phyloP scores from a whole-genome alignment of 2,329 filamentous ascomycete species.

The Fusarium udum region DNA sequence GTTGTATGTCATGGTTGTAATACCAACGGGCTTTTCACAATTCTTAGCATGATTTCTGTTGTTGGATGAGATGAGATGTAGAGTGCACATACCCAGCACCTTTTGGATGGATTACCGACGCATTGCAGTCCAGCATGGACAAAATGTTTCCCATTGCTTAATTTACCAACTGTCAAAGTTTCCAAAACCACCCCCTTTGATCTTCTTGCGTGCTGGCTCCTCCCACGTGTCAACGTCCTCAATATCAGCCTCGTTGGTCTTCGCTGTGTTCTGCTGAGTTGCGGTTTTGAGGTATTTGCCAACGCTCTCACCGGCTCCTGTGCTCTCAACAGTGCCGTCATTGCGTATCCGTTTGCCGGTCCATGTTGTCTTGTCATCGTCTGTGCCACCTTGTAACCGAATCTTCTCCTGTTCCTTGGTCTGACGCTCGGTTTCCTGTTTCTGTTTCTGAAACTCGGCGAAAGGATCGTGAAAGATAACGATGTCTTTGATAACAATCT shows the following conservation, averaged over 20 bases:
- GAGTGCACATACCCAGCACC: slow-evolving; percentile 29
- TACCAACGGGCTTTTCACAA: slow-evolving; percentile 4
- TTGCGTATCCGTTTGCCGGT: slow-evolving; percentile 88
- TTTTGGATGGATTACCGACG: slow-evolving; percentile 9
- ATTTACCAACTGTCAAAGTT: slow-evolving; percentile 91
- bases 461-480: slow-evolving; percentile 94
- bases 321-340: slow-evolving; percentile 66
- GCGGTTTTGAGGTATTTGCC: slow-evolving; percentile 86
- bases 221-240: slow-evolving; percentile 72
- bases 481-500: slow-evolving; percentile 83
- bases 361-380: slow-evolving; percentile 93
- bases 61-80: slow-evolving; percentile 15
- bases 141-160: neutral
- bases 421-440: slow-evolving; percentile 68
- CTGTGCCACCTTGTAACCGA: slow-evolving; percentile 73
- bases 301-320: slow-evolving; percentile 57
- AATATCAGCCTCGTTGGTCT: slow-evolving; percentile 68
- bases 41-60: slow-evolving; percentile 31
- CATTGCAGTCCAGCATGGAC: neutral
- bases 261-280: slow-evolving; percentile 37
- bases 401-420: slow-evolving; percentile 70
- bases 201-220: slow-evolving; percentile 83
- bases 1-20: slow-evolving; percentile 13
- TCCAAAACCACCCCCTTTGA: slow-evolving; percentile 81
- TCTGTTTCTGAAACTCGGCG: slow-evolving; percentile 86